Base-by-base conservation (phyloP, 495 filamentous ascomycete species). In the Aspergillus nanangensis region DNA sequence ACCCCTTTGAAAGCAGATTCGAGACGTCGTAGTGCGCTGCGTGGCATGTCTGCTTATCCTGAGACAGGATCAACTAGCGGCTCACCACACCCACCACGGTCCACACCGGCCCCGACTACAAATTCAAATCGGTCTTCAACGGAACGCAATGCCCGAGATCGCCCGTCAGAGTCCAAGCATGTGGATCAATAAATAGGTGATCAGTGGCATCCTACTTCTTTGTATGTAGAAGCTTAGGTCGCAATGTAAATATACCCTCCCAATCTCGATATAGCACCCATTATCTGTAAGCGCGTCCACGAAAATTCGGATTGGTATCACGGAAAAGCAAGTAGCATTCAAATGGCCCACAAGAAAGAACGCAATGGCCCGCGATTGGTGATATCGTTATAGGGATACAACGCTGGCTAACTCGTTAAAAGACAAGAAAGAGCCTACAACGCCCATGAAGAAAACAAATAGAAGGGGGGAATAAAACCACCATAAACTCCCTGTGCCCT, bases 41-140 rank as follows among this genome's bases (percentile, higher is more conserved):
- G 62, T 15, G 56, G 53, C 20, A 56, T 58, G 38, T 58, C 64
- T 11, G 56, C 57, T 7, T 60, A 61, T 52, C 15, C 41, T 4
- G 52, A 65, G 20, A 52, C 49, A 4, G 33, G 33, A 8, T 47
- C 34, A 5, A 38, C 46, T 18, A 54, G 51, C 9, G 46, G 47
- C 4, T 70, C 65, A 13, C 65, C 62, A 7, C 52, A 66, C 40
- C 56, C 60, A 8, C 60, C 38, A 19, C 63, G 60, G 47, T 41
- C 53, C 7, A 42, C 51, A 9, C 41, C 47, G 8, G 39, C 41
- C 17, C 31, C 44, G 13, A 58, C 27, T n/a, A n/a, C n/a, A n/a
- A n/a, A n/a, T n/a, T n/a, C n/a, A n/a, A n/a, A n/a, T n/a, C n/a
- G n/a, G n/a, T n/a, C n/a, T n/a, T n/a, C 33, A 44, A 53, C 18